phyloP scores from a whole-genome alignment of 352 stramenopile genomes.

The Aphanomyces invadans region DNA sequence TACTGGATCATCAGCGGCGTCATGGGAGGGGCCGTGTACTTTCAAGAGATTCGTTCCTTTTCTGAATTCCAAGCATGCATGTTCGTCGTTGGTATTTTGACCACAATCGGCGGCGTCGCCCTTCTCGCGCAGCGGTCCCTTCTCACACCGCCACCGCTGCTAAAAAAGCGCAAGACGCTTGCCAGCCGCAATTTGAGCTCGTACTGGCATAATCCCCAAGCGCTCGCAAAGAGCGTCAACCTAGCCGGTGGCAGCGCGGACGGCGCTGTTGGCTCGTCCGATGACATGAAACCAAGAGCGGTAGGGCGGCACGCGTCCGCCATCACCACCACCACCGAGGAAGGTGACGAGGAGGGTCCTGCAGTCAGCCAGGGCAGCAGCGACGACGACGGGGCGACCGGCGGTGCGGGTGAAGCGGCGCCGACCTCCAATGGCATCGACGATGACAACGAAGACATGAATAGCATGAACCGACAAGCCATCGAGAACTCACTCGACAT shows the following conservation, averaged over 20 bases:
- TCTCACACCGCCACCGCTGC: conserved; percentile 28
- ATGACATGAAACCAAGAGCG: too few species aligned
- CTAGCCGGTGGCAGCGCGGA: conserved; percentile 13
- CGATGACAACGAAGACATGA: conserved; percentile 28
- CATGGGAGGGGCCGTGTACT: conserved; percentile 86
- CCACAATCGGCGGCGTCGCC: conserved; percentile 78
- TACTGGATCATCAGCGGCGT: conserved; percentile 88
- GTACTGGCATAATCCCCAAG: conserved; percentile 29
- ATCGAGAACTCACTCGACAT: conserved; percentile 85
- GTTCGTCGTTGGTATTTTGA: conserved; percentile 76
- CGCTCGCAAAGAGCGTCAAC: conserved; percentile 25
- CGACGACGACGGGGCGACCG: conserved; percentile 8
- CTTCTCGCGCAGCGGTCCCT: conserved; percentile 69
- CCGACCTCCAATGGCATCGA: conserved; percentile 36
- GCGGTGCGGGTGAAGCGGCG: conserved; percentile 33
- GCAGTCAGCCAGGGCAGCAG: conserved; percentile 19
- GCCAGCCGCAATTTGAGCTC: conserved; percentile 61
- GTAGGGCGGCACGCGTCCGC: too few species aligned
- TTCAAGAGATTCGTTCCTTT: conserved; percentile 82
- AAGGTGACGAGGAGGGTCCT: neutral
- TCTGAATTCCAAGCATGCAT: conserved; percentile 61
- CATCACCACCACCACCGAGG: too few species aligned
- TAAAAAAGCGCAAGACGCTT: conserved; percentile 42
- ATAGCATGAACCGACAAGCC: conserved; percentile 57
- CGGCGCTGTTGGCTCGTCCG: neutral